Percentiles rank a stretch among this genome's conserved stretches.
Conservation (phyloP, 139 green algal species). For the Volvox reticuliferus region DNA sequence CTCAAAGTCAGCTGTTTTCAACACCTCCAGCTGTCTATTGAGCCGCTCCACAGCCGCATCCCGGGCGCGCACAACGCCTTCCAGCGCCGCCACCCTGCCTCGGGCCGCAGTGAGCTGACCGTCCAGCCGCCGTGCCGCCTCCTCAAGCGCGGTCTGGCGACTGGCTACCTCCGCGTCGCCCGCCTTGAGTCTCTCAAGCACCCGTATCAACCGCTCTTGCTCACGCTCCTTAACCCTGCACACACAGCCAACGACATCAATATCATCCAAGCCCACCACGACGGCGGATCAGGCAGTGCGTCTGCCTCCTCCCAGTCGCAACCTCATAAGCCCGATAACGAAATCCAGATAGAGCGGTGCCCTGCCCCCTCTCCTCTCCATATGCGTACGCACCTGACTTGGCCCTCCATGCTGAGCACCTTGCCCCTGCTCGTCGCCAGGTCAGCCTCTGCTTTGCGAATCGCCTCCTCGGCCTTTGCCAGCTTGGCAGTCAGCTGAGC, state of each 20-base stretch:
- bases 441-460: slow-evolving; percentile 42
- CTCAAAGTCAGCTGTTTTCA: slow-evolving; percentile 40
- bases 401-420: slow-evolving; percentile 37
- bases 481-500: slow-evolving; percentile 10
- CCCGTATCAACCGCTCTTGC: slow-evolving; percentile 46
- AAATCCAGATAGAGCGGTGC: background rate
- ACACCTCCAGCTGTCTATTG: slow-evolving; percentile 34
- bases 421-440: slow-evolving; percentile 11
- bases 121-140: slow-evolving; percentile 23
- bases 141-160: slow-evolving; percentile 28
- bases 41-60: slow-evolving; percentile 51
- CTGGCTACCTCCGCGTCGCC: slow-evolving; percentile 25
- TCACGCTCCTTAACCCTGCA: slow-evolving; percentile 59
- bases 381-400: slow-evolving; percentile 23
- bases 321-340: background rate
- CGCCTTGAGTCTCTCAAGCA: slow-evolving; percentile 36
- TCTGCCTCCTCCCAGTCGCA: too few species aligned
- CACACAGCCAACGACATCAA: background rate
- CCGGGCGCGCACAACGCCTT: slow-evolving; percentile 41
- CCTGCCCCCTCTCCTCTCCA: background rate
- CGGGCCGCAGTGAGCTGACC: slow-evolving; percentile 14
- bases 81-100: slow-evolving; percentile 28
- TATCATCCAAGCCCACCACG: background rate
- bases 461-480: slow-evolving; percentile 48
- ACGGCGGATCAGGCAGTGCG: too few species aligned